Percentiles rank a stretch among this genome's conserved stretches.
Evolutionary conservation across 164 flowering plant species (phyloP).

Genomic region (Houttuynia cordata): DNA sequence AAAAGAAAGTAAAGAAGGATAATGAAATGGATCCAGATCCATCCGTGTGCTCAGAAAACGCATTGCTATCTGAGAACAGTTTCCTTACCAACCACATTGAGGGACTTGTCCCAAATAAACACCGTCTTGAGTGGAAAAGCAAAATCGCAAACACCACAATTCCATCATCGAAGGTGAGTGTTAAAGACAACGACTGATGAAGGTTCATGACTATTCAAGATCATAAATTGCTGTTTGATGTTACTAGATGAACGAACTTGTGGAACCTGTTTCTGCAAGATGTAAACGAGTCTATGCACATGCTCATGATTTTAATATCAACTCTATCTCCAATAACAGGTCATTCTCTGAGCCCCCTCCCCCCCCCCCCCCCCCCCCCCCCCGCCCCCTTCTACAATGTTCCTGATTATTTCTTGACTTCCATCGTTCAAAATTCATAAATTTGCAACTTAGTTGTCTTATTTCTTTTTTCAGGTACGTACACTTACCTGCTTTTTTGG

Average conservation of each 20-base stretch:
- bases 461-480: neutral
- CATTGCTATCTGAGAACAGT: slow-evolving; percentile 53
- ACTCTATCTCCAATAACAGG: slow-evolving; percentile 83
- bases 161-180: neutral
- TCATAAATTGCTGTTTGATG: slow-evolving; percentile 1
- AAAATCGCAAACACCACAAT: neutral
- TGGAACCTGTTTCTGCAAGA: slow-evolving; percentile 37
- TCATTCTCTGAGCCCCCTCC: slow-evolving; percentile 4
- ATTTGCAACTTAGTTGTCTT: neutral
- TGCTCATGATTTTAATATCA: slow-evolving; percentile 81
- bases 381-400: no score
- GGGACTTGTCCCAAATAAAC: slow-evolving; percentile 27
- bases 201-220: neutral
- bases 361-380: no score
- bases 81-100: slow-evolving; percentile 24
- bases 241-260: slow-evolving; percentile 29
- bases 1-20: slow-evolving; percentile 41
- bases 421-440: neutral
- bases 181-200: neutral
- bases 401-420: neutral
- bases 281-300: slow-evolving; percentile 69
- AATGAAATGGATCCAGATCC: slow-evolving; percentile 37
- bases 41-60: slow-evolving; percentile 42
- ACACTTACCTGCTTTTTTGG: neutral
- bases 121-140: slow-evolving; percentile 32